These are phyloP conservation scores for Centaurea solstitialis DNA, from an alignment of 129 eudicot genomes.

Conservation along the genomic window DNA sequence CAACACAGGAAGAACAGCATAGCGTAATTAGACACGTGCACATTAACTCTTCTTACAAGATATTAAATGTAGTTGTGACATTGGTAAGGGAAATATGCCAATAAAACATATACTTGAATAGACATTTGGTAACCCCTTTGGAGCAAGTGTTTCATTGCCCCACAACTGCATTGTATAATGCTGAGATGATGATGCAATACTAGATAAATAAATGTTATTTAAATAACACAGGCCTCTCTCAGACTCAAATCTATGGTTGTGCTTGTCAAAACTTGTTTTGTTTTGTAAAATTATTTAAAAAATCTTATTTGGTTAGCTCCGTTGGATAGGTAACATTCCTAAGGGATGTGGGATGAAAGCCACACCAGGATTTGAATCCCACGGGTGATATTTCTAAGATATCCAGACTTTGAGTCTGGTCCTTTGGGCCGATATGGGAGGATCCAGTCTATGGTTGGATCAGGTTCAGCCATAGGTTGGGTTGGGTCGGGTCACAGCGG, in stretches of 20 bases:
- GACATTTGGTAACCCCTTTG: not conserved
- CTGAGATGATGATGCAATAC: not conserved
- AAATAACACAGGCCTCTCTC: not conserved
- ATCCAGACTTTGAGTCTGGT: too few relatives aligned
- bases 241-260: not conserved
- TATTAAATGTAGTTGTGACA: slow-evolving; percentile 10
- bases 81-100: not conserved
- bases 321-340: too few relatives aligned
- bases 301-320: too few relatives aligned
- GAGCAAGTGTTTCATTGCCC: not conserved
- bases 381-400: too few relatives aligned
- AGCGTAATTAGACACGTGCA: not conserved
- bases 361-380: too few relatives aligned
- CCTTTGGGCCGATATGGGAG: too few relatives aligned
- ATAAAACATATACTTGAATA: not conserved
- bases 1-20: not conserved
- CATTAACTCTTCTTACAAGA: not conserved
- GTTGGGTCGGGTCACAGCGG: too few relatives aligned
- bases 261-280: too few relatives aligned
- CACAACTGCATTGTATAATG: not conserved
- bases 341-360: too few relatives aligned
- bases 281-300: too few relatives aligned
- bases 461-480: too few relatives aligned
- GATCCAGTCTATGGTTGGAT: too few relatives aligned
- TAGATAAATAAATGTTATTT: not conserved